phyloP scores from a whole-genome alignment of 2,329 filamentous ascomycete genomes.

The Grosmannia huntii region DNA sequence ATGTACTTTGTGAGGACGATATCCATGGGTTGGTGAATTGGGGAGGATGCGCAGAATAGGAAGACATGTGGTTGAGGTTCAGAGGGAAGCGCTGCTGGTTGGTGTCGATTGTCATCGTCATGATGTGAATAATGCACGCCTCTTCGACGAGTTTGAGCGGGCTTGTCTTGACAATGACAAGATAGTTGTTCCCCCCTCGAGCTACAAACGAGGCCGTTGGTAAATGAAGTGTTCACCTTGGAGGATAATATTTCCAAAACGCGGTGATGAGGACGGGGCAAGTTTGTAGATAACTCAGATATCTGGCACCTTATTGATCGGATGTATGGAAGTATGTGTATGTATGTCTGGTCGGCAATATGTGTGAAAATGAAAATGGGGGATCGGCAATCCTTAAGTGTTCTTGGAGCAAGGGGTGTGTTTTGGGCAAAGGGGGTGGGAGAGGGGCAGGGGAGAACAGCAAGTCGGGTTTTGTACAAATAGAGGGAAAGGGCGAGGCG shows the following conservation, averaged over 20 bases:
- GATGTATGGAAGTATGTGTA: background rate
- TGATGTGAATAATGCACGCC: conserved; percentile 31
- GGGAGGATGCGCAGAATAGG: conserved; percentile 48
- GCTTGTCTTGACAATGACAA: background rate
- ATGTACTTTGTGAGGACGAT: conserved; percentile 39
- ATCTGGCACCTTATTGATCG: background rate
- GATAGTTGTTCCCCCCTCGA: background rate
- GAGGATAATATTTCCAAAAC: background rate
- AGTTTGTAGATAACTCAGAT: background rate
- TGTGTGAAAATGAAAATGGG: conserved; percentile 23
- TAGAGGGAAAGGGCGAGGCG: background rate
- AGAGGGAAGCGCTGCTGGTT: conserved; percentile 71
- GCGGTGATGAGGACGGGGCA: background rate
- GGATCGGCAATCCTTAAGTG: conserved; percentile 51
- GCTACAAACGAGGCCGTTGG: background rate
- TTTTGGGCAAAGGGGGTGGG: background rate
- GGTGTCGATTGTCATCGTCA: conserved; percentile 93
- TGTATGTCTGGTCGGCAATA: background rate
- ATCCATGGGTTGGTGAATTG: conserved; percentile 90
- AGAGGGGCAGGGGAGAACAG: conserved; percentile 2
- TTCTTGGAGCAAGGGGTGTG: conserved; percentile 21
- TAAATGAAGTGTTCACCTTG: background rate
- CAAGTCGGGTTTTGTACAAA: background rate
- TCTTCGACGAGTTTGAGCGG: background rate
- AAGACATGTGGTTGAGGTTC: conserved; percentile 68